These are phyloP conservation scores for Lodderomyces pseudojiufengensis DNA, from an alignment of 1,139 yeast species.

Conservation along the genomic window DNA sequence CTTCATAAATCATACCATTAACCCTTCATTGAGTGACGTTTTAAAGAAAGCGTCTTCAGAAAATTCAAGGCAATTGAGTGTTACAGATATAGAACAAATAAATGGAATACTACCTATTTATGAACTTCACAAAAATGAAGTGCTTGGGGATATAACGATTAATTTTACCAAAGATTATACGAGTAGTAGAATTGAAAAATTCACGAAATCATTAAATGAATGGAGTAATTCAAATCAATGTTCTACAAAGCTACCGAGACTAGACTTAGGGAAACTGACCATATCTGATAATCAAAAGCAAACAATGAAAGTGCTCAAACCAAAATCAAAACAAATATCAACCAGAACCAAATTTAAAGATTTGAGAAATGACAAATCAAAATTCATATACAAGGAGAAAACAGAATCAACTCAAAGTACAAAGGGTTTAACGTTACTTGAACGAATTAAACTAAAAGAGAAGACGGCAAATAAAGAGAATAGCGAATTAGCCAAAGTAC, in stretches of 20 bases:
- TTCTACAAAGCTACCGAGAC: background rate
- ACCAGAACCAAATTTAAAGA: slow-evolving; percentile 12
- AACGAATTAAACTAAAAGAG: slow-evolving; percentile 40
- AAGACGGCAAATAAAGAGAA: slow-evolving; percentile 15
- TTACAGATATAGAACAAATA: slow-evolving; percentile 17
- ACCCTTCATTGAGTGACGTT: slow-evolving; percentile 19
- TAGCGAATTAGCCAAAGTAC: slow-evolving; percentile 25
- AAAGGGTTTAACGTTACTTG: slow-evolving; percentile 38
- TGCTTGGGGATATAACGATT: background rate
- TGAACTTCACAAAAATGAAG: slow-evolving; percentile 13
- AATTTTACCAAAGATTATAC: background rate
- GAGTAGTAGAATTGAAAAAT: slow-evolving; percentile 52
- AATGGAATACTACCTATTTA: slow-evolving; percentile 18
- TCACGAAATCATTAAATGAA: slow-evolving; percentile 56
- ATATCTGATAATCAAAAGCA: background rate
- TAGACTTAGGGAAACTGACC: background rate
- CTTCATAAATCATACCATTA: slow-evolving; percentile 24
- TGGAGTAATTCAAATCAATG: slow-evolving; percentile 40
- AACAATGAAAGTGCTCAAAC: slow-evolving; percentile 22
- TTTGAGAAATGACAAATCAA: slow-evolving; percentile 29
- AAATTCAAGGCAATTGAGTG: slow-evolving; percentile 14
- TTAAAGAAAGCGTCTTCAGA: slow-evolving; percentile 20
- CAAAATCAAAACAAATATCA: slow-evolving; percentile 11
- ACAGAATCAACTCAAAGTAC: slow-evolving; percentile 20
- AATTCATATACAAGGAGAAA: slow-evolving; percentile 28